A percentile compares a stretch with the other conserved stretches of the same genome.
Conservation (phyloP, 495 filamentous ascomycete species). For the Aspergillus bridgeri region DNA sequence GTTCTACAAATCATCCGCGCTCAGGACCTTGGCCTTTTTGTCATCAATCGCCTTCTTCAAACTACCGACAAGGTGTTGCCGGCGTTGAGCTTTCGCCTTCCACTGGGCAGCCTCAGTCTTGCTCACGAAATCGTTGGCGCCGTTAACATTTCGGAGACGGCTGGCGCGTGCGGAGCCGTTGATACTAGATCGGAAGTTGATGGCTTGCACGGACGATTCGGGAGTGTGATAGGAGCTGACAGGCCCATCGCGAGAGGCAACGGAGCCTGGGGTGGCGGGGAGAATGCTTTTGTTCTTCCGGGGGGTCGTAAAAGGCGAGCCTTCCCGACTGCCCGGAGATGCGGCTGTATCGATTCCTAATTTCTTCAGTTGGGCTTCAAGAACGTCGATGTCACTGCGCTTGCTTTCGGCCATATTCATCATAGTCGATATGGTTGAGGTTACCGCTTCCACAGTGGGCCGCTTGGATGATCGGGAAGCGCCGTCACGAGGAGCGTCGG, state of each 20-base stretch:
- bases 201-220: conserved; percentile 41
- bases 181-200: conserved; percentile 43
- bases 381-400: conserved; percentile 81
- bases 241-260: conserved; percentile 37
- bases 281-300: conserved; percentile 33
- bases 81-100: conserved; percentile 53
- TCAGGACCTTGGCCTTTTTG: conserved; percentile 35
- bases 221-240: conserved; percentile 54
- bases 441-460: conserved; percentile 91
- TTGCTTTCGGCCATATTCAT: conserved; percentile 86
- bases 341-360: conserved; percentile 54
- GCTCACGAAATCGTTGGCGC: conserved; percentile 34
- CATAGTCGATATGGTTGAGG: conserved; percentile 87
- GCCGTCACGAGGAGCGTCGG: conserved; percentile 44
- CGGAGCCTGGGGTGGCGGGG: conserved; percentile 38
- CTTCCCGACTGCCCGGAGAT: conserved; percentile 50
- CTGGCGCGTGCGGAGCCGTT: conserved; percentile 46
- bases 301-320: conserved; percentile 61
- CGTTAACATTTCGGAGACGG: conserved; percentile 40
- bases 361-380: conserved; percentile 79
- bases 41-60: conserved; percentile 40
- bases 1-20: conserved; percentile 34
- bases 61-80: conserved; percentile 49
- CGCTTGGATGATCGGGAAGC: conserved; percentile 31
- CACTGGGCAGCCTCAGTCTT: conserved; percentile 56